Evolutionary conservation across 2,329 filamentous ascomycete genomes (phyloP), one percentile per base, ranked within the genome.

Genomic region (Aspergillus aculeatus): DNA sequence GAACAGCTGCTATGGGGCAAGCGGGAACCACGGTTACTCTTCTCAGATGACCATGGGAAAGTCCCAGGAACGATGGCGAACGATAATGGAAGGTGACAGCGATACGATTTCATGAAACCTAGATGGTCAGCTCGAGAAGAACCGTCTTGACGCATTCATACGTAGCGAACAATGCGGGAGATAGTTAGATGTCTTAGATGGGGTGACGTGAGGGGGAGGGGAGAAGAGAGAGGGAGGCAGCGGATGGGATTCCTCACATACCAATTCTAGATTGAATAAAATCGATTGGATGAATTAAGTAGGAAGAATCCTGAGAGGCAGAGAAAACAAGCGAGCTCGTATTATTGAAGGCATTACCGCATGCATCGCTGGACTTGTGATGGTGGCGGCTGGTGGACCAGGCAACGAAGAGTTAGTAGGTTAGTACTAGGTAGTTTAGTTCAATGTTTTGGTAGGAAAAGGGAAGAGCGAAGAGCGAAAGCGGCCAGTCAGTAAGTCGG

Each of bases 271-370:
- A 47, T n/a, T 11, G 12, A 26, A 24, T 24, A 19, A 31, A 47
- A 6, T 47, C 9, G 16, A 47, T 24, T 19, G 26, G 23, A 53
- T 57, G 51, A 21, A 49, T 49, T n/a, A 26, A 26, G 10, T 14
- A 23, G 47, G 10, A 21, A 21, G 32, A 35, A 47, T 32, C 14
- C 2, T 10, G 26, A 29, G 24, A 56, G 53, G 26, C 50, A 9
- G 47, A 50, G 38, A 57, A 48, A 50, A 51, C 58, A 47, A 57
- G 57, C 38, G 54, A 60, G 26, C 26, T 29, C 26, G 26, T 29
- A 29, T 29, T 29, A 10, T 10, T 29, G 26, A 29, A 29, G 26
- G 26, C 26, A 29, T 35, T 16, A 35, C 32, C 32, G 32, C 32
- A 35, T 35, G 32, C 32, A 35, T 35, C 32, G 14, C 32, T 35